Conservation (phyloP, 2,329 filamentous ascomycete genomes). For the Cryphonectria carpinicola region DNA sequence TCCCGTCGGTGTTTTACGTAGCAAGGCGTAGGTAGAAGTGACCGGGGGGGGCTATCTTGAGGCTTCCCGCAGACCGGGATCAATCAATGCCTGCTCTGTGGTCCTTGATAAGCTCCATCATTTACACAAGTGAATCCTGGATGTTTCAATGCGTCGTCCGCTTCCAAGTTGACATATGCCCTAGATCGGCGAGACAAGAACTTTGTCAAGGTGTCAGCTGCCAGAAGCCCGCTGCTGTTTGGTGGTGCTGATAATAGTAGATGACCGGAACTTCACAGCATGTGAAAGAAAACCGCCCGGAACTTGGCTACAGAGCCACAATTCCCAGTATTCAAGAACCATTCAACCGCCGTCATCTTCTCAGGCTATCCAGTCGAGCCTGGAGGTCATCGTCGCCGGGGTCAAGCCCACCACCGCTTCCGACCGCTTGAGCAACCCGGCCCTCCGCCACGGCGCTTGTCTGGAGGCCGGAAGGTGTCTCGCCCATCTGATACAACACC, state of each 20-base stretch:
- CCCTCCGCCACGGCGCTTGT: constrained; percentile 72
- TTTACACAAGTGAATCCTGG: background rate
- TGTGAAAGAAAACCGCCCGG: constrained; percentile 7
- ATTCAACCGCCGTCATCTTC: constrained; percentile 48
- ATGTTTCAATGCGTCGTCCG: background rate
- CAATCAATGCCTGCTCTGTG: background rate
- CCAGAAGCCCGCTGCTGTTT: background rate
- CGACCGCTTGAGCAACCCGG: constrained; percentile 84
- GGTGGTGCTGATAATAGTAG: background rate
- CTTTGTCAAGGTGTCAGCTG: background rate
- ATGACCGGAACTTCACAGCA: constrained; percentile 10
- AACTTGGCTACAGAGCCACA: no score
- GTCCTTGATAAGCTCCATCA: no score
- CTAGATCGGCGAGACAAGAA: background rate
- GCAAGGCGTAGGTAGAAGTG: no score
- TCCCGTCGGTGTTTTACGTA: no score
- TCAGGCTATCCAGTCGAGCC: constrained; percentile 86
- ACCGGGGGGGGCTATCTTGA: no score
- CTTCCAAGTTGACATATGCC: background rate
- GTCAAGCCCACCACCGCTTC: constrained; percentile 66
- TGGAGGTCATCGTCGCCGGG: constrained; percentile 90
- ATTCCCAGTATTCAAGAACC: background rate
- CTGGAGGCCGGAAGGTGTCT: constrained; percentile 85
- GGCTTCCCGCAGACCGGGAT: background rate
- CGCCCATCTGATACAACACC: constrained; percentile 70